These are phyloP conservation scores for Nepenthes alata DNA, from an alignment of 179 eudicot species.

Conservation along the genomic window DNA sequence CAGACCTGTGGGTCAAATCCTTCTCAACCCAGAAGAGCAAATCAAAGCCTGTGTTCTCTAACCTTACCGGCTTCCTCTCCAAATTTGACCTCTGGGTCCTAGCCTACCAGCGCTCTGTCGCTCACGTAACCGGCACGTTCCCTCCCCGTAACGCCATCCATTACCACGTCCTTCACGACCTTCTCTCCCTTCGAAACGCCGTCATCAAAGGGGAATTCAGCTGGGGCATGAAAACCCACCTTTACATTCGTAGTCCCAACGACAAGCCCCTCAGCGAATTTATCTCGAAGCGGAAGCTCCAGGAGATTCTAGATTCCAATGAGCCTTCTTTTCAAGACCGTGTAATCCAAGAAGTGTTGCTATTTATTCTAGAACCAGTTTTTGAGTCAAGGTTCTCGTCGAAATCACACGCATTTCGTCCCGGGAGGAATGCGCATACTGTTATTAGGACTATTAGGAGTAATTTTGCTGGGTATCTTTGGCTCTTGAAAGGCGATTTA, in stretches of 20 bases:
- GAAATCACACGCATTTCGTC: conserved; percentile 71
- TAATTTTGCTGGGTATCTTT: conserved; percentile 74
- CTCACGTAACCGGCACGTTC: conserved; percentile 59
- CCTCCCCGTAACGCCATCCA: conserved; percentile 49
- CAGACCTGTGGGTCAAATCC: conserved; percentile 61
- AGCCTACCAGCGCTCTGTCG: conserved; percentile 75
- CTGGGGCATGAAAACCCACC: conserved; percentile 41
- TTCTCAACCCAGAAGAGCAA: conserved; percentile 25
- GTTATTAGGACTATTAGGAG: conserved; percentile 81
- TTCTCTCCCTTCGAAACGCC: conserved; percentile 56
- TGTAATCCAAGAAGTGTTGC: conserved; percentile 66
- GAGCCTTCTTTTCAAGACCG: conserved; percentile 56
- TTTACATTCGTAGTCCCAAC: conserved; percentile 30
- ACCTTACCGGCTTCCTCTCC: conserved; percentile 71
- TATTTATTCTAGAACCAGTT: conserved; percentile 74
- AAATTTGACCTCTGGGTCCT: conserved; percentile 75
- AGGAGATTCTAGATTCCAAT: conserved; percentile 16
- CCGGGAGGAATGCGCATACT: conserved; percentile 73
- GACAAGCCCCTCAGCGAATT: conserved; percentile 24
- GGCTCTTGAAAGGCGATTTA: conserved; percentile 75
- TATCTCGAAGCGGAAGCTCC: conserved; percentile 31
- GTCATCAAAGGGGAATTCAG: conserved; percentile 40
- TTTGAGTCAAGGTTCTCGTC: conserved; percentile 72
- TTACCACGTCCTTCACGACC: conserved; percentile 26
- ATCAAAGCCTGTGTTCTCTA: conserved; percentile 27